phyloP scores from a whole-genome alignment of 495 filamentous ascomycete species.

The Aspergillus sparsus region DNA sequence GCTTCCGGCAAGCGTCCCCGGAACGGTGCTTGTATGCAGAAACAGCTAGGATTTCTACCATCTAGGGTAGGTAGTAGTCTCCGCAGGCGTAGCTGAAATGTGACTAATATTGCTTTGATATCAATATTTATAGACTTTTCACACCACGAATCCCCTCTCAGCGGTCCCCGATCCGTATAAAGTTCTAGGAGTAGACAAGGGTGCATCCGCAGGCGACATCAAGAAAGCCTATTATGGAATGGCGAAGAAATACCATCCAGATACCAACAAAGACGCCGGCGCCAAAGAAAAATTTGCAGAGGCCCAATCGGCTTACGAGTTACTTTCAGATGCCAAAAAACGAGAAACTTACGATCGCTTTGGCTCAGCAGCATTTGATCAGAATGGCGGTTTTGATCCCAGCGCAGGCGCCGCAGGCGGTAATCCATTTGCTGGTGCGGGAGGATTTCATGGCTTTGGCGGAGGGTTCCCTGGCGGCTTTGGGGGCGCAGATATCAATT shows the following conservation, averaged over 20 bases:
- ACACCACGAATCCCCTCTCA: slow-evolving; percentile 61
- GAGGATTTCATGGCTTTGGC: slow-evolving; percentile 55
- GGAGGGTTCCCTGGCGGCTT: slow-evolving; percentile 55
- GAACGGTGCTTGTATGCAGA: slow-evolving; percentile 21
- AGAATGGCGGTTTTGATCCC: slow-evolving; percentile 68
- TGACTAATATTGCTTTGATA: slow-evolving; percentile 16
- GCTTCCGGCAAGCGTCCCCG: slow-evolving; percentile 29
- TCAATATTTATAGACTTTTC: slow-evolving; percentile 62
- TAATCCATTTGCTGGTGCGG: slow-evolving; percentile 61
- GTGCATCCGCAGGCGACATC: slow-evolving; percentile 80
- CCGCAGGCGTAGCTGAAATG: neutral
- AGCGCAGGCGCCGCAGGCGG: slow-evolving; percentile 61
- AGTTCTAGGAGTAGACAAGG: slow-evolving; percentile 78
- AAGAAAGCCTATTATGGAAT: slow-evolving; percentile 98
- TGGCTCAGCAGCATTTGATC: slow-evolving; percentile 85
- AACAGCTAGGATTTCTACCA: slow-evolving; percentile 16
- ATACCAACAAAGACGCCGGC: slow-evolving; percentile 89
- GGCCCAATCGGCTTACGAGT: slow-evolving; percentile 87
- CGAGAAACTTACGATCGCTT: slow-evolving; percentile 87
- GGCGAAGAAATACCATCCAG: slow-evolving; percentile 98
- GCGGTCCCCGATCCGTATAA: slow-evolving; percentile 83
- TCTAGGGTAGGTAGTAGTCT: slow-evolving; percentile 34
- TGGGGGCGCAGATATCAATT: slow-evolving; percentile 71
- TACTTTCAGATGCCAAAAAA: slow-evolving; percentile 89
- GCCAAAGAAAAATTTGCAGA: slow-evolving; percentile 95